A percentile compares a stretch with the other conserved stretches of the same genome.
phyloP scores from a whole-genome alignment of 192 early-diverging fungal genomes.

The Gaertneriomyces semiglobifer region DNA sequence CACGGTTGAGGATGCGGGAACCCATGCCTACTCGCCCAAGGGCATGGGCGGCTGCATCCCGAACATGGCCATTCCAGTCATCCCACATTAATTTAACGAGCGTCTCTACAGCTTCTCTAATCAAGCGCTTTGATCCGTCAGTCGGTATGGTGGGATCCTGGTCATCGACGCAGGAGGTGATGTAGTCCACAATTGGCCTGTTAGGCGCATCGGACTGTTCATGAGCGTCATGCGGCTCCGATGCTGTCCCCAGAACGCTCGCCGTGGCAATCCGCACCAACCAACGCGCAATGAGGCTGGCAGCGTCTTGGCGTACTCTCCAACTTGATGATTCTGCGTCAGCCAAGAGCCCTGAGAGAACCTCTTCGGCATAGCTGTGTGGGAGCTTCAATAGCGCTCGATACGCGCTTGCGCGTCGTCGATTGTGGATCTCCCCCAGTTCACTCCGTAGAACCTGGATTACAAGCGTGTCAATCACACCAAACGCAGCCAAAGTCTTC shows the following conservation, averaged over 20 bases:
- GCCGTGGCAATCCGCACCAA: not conserved
- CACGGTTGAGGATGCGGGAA: constrained; percentile 37
- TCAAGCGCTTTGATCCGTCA: constrained; percentile 9
- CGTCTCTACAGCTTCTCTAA: constrained; percentile 30
- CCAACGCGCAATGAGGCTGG: constrained; percentile 40
- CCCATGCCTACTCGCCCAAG: constrained; percentile 41
- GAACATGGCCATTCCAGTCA: constrained; percentile 46
- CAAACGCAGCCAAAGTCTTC: constrained; percentile 28
- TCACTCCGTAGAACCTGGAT: constrained; percentile 29
- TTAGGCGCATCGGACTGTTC: not conserved
- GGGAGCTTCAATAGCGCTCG: constrained; percentile 24
- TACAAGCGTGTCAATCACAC: constrained; percentile 30
- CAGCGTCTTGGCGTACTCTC: constrained; percentile 42
- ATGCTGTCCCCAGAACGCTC: not conserved
- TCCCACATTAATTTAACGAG: constrained; percentile 51
- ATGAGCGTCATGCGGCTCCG: not conserved
- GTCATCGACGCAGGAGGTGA: not conserved
- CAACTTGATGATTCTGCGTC: constrained; percentile 37
- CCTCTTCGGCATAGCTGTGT: constrained; percentile 24
- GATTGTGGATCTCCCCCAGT: constrained; percentile 35
- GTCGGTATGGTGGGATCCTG: not conserved
- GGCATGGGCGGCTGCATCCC: constrained; percentile 32
- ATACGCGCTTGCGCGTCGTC: constrained; percentile 18
- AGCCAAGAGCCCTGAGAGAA: constrained; percentile 34
- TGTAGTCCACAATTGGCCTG: too few relatives aligned